Evolutionary conservation across 768 basidiomycete species (phyloP).

Genomic region (Lepiota venenata): DNA sequence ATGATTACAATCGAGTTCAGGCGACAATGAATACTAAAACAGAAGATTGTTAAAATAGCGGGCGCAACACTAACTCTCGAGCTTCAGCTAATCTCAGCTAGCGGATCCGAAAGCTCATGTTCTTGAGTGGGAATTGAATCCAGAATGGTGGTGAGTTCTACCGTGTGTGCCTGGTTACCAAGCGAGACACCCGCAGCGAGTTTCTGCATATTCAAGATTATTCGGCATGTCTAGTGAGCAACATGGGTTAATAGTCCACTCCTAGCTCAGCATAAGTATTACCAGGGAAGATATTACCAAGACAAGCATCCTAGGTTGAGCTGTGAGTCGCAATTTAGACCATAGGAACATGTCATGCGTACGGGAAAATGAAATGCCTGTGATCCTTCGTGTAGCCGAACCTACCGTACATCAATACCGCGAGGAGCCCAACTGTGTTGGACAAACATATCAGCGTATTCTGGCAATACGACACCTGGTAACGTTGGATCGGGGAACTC

Average conservation of each 20-base stretch:
- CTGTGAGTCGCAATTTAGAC: neutral
- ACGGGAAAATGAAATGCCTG: conserved; percentile 2
- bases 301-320: neutral
- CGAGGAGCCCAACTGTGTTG: neutral
- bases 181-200: neutral
- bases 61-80: no score
- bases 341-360: neutral
- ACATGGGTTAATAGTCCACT: neutral
- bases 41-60: no score
- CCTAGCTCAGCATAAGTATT: neutral
- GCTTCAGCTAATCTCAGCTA: no score
- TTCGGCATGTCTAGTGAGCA: neutral
- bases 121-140: neutral
- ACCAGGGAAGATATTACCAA: neutral
- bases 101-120: no score
- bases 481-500: neutral
- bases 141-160: neutral
- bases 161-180: neutral
- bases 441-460: no score
- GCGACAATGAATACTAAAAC: no score
- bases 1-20: no score
- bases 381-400: neutral
- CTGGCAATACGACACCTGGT: neutral
- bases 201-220: conserved; percentile 2
- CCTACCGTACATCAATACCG: neutral